These are phyloP conservation scores for Lactuca sativa DNA, from an alignment of 129 eudicot genomes.

Conservation along the genomic window DNA sequence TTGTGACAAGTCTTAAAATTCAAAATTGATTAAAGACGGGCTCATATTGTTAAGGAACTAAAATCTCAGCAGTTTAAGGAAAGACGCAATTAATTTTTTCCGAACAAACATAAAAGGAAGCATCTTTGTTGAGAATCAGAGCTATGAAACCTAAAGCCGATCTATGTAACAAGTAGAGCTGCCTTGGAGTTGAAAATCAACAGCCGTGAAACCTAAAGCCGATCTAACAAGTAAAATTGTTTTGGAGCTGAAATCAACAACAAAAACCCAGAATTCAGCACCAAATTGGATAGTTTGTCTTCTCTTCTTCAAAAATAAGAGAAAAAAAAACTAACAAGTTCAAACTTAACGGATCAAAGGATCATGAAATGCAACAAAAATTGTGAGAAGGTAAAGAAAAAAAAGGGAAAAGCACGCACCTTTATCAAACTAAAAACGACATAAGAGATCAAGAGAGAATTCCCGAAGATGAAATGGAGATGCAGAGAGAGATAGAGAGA, in stretches of 20 bases:
- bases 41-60: slow-evolving; percentile 13
- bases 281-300: slow-evolving; percentile 2
- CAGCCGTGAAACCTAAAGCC: neutral
- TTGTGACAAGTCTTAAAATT: neutral
- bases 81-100: neutral
- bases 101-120: neutral
- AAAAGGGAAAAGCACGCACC: slow-evolving; percentile 16
- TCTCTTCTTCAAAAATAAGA: neutral
- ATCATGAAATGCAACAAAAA: slow-evolving; percentile 20
- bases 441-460: slow-evolving; percentile 14
- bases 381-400: neutral
- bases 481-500: neutral
- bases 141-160: slow-evolving; percentile 16
- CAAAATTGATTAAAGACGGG: slow-evolving; percentile 14
- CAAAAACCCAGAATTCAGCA: slow-evolving; percentile 27
- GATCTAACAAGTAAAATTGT: slow-evolving; percentile 25
- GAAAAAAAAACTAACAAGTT: slow-evolving; percentile 9
- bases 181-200: neutral
- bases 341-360: slow-evolving; percentile 22
- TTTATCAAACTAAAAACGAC: neutral
- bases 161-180: slow-evolving; percentile 32
- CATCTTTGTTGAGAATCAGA: neutral
- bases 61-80: slow-evolving; percentile 17
- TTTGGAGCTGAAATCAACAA: neutral
- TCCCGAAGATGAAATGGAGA: neutral